A percentile compares a stretch with the other conserved stretches of the same genome.
These are phyloP conservation scores for Cytauxzoon felis DNA, from an alignment of 169 alveolate genomes.

Conservation along the genomic window DNA sequence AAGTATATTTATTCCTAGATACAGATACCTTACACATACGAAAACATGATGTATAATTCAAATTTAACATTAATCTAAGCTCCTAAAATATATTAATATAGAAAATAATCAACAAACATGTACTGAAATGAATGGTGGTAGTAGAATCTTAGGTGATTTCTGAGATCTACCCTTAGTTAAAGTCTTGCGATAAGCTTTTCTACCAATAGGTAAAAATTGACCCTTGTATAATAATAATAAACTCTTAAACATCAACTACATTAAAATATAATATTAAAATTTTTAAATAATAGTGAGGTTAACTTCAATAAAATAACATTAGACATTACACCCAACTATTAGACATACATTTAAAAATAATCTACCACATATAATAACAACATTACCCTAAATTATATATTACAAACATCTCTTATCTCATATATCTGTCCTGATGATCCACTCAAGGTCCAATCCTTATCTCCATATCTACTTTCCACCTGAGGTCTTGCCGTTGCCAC, in stretches of 20 bases:
- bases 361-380: too few species aligned
- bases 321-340: not conserved
- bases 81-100: constrained; percentile 34
- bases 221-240: constrained; percentile 61
- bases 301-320: too few species aligned
- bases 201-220: constrained; percentile 67
- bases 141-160: constrained; percentile 70
- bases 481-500: too few species aligned
- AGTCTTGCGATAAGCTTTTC: constrained; percentile 66
- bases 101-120: constrained; percentile 20
- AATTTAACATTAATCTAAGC: constrained; percentile 67
- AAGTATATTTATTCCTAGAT: constrained; percentile 53
- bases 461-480: too few species aligned
- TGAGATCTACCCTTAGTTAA: constrained; percentile 66
- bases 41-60: constrained; percentile 64
- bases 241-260: constrained; percentile 25
- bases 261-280: too few species aligned
- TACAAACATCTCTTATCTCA: too few species aligned
- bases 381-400: too few species aligned
- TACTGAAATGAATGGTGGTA: constrained; percentile 70
- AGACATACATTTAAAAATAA: not conserved
- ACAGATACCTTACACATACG: constrained; percentile 64
- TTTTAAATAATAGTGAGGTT: too few species aligned
- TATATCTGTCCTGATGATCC: too few species aligned
- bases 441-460: too few species aligned